Percentiles rank a stretch among this genome's conserved stretches.
phyloP scores from a whole-genome alignment of 345 rosid genomes.

The Abelmoschus esculentus region DNA sequence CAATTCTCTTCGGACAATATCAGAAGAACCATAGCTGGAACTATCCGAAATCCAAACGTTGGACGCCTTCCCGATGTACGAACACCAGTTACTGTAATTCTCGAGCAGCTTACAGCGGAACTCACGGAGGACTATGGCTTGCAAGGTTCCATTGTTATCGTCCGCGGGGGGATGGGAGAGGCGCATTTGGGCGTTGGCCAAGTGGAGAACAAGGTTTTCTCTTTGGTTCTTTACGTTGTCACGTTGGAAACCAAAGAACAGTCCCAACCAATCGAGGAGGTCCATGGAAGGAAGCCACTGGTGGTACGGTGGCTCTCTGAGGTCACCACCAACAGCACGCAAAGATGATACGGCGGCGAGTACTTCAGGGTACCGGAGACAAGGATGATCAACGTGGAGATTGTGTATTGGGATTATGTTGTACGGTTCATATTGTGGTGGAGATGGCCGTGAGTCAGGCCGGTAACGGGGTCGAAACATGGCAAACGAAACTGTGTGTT shows the following conservation, averaged over 20 bases:
- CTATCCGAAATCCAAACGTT: constrained; percentile 23
- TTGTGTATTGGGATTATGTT: constrained; percentile 83
- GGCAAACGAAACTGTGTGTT: constrained; percentile 36
- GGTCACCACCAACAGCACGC: constrained; percentile 51
- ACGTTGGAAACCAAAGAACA: constrained; percentile 57
- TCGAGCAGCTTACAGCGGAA: constrained; percentile 57
- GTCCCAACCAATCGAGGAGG: constrained; percentile 80
- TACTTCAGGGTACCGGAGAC: constrained; percentile 77
- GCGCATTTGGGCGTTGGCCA: constrained; percentile 71
- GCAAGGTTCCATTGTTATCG: constrained; percentile 58
- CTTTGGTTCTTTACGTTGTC: constrained; percentile 59
- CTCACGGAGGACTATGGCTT: constrained; percentile 48
- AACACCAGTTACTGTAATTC: constrained; percentile 81
- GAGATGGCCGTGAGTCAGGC: neutral
- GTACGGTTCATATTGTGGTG: constrained; percentile 38
- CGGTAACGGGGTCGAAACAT: neutral
- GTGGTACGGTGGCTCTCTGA: constrained; percentile 58
- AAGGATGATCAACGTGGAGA: constrained; percentile 84
- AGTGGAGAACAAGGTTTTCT: constrained; percentile 50
- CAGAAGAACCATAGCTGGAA: constrained; percentile 20
- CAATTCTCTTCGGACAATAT: constrained; percentile 52
- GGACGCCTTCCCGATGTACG: constrained; percentile 60
- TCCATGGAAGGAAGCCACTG: constrained; percentile 75
- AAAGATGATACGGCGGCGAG: constrained; percentile 77
- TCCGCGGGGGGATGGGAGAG: neutral